These are phyloP conservation scores for Bryoerythrophyllum caledonicum DNA, from an alignment of 225 moss, liverwort and hornwort genomes.

Conservation along the genomic window DNA sequence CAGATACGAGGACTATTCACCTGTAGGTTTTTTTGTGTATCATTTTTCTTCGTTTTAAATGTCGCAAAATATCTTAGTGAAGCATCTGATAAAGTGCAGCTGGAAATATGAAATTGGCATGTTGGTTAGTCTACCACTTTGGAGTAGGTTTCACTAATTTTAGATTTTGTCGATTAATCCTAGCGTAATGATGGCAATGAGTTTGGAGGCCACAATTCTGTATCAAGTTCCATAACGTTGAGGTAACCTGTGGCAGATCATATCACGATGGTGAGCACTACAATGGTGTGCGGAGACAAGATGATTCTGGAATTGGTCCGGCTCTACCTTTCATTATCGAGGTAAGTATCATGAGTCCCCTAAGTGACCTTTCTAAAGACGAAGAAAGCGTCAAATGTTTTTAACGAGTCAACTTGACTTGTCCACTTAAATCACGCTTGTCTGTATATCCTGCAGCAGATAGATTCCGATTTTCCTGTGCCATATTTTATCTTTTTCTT, in stretches of 20 bases:
- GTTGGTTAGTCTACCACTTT: conserved; percentile 13
- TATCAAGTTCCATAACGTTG: conserved; percentile 13
- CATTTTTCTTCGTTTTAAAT: not conserved
- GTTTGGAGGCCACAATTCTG: conserved; percentile 4
- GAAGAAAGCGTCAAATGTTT: conserved; percentile 7
- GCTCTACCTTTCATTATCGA: conserved; percentile 71
- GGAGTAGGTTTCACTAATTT: not conserved
- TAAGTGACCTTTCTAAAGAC: not conserved
- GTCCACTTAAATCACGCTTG: not conserved
- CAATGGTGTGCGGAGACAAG: conserved; percentile 85
- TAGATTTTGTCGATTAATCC: not conserved
- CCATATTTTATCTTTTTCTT: not conserved
- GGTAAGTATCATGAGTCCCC: conserved; percentile 39
- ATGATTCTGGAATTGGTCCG: conserved; percentile 76
- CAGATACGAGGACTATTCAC: conserved; percentile 70
- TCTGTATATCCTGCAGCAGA: not conserved
- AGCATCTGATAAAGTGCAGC: conserved; percentile 16
- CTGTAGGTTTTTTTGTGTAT: conserved; percentile 58
- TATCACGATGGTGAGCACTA: conserved; percentile 99
- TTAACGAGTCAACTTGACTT: not conserved
- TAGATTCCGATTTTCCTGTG: not conserved
- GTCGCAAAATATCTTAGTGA: not conserved
- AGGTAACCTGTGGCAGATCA: conserved; percentile 66
- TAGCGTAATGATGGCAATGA: not conserved
- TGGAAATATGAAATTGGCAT: conserved; percentile 7